A percentile compares a stretch with the other conserved stretches of the same genome.
phyloP scores from a whole-genome alignment of 306 rosid species.

The Mimosa pudica region DNA sequence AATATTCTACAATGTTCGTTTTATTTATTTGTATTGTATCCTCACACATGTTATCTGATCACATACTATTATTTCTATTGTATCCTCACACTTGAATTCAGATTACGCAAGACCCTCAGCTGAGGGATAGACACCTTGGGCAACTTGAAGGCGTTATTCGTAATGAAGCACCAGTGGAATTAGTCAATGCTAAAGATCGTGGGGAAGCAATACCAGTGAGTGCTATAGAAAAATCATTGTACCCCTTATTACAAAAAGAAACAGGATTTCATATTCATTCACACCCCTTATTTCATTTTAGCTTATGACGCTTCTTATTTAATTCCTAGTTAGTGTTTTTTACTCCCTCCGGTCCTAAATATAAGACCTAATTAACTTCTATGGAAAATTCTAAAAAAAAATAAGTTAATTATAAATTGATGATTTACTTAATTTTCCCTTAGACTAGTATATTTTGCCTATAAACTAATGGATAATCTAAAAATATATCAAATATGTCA shows the following conservation, averaged over 20 bases:
- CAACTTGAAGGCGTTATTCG: constrained; percentile 72
- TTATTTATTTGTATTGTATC: neutral
- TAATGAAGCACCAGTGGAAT: constrained; percentile 44
- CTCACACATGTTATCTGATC: neutral
- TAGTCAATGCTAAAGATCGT: constrained; percentile 51
- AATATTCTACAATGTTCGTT: constrained; percentile 9
- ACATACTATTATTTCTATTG: neutral
- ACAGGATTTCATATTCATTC: too few relatives aligned
- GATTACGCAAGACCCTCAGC: constrained; percentile 67
- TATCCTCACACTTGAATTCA: constrained; percentile 34
- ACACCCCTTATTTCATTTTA: neutral
- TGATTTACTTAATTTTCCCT: too few relatives aligned
- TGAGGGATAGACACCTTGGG: constrained; percentile 84
- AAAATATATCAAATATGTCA: too few relatives aligned
- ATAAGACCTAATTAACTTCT: too few relatives aligned
- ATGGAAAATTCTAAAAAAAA: too few relatives aligned
- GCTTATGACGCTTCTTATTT: neutral
- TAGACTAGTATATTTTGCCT: too few relatives aligned
- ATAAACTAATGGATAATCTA: too few relatives aligned
- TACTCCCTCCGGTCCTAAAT: too few relatives aligned
- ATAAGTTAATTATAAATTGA: too few relatives aligned
- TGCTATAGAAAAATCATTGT: constrained; percentile 14
- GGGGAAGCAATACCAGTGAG: constrained; percentile 83
- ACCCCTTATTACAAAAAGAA: too few relatives aligned
- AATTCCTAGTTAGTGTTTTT: neutral